phyloP scores from a whole-genome alignment of 345 rosid species.

The Syzygium oleosum region DNA sequence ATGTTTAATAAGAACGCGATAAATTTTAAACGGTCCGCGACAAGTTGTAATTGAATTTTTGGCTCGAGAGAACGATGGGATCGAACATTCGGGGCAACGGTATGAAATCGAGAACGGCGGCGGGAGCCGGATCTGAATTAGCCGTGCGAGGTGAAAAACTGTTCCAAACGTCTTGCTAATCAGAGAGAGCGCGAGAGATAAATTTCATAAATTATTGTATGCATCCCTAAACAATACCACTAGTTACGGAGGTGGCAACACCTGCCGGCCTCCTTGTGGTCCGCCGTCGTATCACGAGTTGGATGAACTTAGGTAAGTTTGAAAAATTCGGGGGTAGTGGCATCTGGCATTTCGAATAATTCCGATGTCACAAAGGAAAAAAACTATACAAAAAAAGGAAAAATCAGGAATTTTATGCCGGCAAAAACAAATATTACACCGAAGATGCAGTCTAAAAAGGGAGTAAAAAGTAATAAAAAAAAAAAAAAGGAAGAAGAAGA shows the following conservation, averaged over 20 bases:
- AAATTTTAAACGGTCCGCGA: not conserved
- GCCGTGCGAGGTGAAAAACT: not conserved
- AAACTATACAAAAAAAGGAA: not conserved
- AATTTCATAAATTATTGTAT: not conserved
- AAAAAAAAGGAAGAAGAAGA: not conserved
- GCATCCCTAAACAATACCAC: too few species aligned
- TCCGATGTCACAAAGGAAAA: not conserved
- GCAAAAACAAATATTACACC: conserved; percentile 11
- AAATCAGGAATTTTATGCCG: not conserved
- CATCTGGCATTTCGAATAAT: not conserved
- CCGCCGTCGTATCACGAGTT: not conserved
- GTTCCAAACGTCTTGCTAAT: not conserved
- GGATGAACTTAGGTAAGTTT: not conserved
- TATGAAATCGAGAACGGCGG: not conserved
- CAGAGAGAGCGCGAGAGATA: not conserved
- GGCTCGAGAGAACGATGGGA: not conserved
- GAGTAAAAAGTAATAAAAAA: not conserved
- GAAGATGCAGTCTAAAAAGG: not conserved
- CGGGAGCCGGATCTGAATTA: not conserved
- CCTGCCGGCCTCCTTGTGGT: not conserved
- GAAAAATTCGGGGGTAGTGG: not conserved
- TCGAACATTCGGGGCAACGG: not conserved
- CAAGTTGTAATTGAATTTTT: not conserved
- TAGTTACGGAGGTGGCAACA: not conserved
- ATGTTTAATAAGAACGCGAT: not conserved